phyloP scores from a whole-genome alignment of 768 basidiomycete species.

The Daedalea quercina region DNA sequence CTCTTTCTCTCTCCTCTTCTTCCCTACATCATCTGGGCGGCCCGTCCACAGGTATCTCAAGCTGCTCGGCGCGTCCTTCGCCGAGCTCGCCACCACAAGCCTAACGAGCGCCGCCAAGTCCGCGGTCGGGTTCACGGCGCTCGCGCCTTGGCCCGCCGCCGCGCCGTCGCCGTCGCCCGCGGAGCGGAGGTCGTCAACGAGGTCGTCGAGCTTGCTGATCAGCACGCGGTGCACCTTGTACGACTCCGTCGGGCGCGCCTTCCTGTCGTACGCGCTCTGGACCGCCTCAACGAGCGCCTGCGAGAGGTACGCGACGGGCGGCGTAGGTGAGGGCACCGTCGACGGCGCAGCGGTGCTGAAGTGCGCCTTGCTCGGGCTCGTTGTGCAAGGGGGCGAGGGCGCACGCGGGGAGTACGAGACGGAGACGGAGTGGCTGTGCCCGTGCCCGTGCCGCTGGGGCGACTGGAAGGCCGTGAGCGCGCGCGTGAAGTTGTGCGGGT shows the following conservation, averaged over 20 bases:
- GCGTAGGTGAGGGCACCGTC: background rate
- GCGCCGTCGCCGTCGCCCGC: slow-evolving; percentile 11
- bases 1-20: slow-evolving; percentile 31
- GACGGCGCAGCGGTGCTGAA: slow-evolving; percentile 1
- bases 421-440: slow-evolving; percentile 10
- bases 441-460: slow-evolving; percentile 17
- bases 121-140: slow-evolving; percentile 37
- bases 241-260: slow-evolving; percentile 38
- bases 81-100: slow-evolving; percentile 28
- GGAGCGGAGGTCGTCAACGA: slow-evolving; percentile 32
- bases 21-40: slow-evolving; percentile 22
- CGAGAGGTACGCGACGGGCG: slow-evolving; percentile 28
- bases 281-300: slow-evolving; percentile 43
- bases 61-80: slow-evolving; percentile 27
- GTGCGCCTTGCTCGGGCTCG: background rate
- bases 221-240: slow-evolving; percentile 59
- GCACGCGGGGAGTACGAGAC: slow-evolving; percentile 11
- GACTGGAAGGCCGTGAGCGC: slow-evolving; percentile 34
- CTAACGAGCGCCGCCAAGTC: slow-evolving; percentile 50
- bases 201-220: slow-evolving; percentile 52
- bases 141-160: slow-evolving; percentile 19
- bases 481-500: slow-evolving; percentile 51
- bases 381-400: slow-evolving; percentile 1
- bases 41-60: slow-evolving; percentile 30
- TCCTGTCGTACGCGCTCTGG: slow-evolving; percentile 40